Conservation (phyloP, 2,329 filamentous ascomycete species). For the Chalaropsis thielavioides region DNA sequence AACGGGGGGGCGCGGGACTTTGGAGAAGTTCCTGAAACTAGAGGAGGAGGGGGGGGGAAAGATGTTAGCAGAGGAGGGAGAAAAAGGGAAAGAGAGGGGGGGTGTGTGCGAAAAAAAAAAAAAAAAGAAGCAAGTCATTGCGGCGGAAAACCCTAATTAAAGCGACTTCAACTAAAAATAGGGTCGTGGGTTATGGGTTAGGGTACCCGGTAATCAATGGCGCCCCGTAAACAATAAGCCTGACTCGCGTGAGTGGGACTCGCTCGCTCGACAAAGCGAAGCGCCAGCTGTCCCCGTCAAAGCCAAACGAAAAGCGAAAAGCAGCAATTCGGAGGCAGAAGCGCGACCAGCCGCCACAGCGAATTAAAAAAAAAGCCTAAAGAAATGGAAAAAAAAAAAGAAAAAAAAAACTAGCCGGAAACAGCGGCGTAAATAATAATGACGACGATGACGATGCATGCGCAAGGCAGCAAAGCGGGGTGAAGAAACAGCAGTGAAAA, state of each 20-base stretch:
- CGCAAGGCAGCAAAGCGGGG: neutral
- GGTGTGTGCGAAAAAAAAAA: neutral
- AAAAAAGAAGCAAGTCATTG: neutral
- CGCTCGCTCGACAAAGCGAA: neutral
- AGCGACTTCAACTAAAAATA: neutral
- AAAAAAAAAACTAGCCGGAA: neutral
- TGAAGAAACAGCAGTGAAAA: no score
- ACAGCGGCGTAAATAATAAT: neutral
- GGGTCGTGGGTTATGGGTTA: no score
- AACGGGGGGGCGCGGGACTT: slow-evolving; percentile 33
- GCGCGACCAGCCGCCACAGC: neutral
- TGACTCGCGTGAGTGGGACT: neutral
- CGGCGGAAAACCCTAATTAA: neutral
- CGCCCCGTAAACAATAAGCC: neutral
- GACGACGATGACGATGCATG: neutral
- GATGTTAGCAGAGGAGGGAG: neutral
- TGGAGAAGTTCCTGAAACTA: slow-evolving; percentile 41
- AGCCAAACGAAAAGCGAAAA: neutral
- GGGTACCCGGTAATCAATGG: no score
- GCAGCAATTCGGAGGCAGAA: neutral
- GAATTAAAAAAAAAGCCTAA: neutral
- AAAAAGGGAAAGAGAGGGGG: neutral
- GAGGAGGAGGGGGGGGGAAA: neutral
- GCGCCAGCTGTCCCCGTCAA: neutral
- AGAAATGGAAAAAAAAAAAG: neutral